Evolutionary conservation across 1,284 basidiomycete genomes (phyloP).

Genomic region (Ustilago xerochloae): DNA sequence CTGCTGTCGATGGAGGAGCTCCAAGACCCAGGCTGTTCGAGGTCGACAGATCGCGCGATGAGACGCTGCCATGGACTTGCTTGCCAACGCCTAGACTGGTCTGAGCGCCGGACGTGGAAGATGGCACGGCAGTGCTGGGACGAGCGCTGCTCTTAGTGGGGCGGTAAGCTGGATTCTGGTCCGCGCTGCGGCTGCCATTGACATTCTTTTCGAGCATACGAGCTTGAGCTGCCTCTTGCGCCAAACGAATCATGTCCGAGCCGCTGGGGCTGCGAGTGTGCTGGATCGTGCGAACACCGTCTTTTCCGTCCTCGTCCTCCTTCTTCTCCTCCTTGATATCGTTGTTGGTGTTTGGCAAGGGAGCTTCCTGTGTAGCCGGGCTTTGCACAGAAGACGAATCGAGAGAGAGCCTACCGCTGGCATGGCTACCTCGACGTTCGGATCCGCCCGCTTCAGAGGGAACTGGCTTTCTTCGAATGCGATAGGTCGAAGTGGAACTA

Average conservation of each 20-base stretch:
- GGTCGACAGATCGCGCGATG: conserved; percentile 17
- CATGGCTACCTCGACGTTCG: conserved; percentile 16
- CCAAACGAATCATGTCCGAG: conserved; percentile 23
- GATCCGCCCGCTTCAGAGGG: conserved; percentile 27
- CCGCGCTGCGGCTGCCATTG: too few species aligned
- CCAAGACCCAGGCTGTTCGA: background rate
- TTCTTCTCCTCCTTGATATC: background rate
- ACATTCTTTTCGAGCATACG: conserved; percentile 5
- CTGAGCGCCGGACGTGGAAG: background rate
- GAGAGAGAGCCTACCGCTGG: conserved; percentile 1
- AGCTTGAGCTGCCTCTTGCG: conserved; percentile 33
- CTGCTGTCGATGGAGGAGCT: background rate
- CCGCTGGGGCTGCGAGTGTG: conserved; percentile 28
- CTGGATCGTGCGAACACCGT: conserved; percentile 1
- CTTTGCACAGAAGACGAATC: conserved; percentile 16
- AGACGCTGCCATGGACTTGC: conserved; percentile 13
- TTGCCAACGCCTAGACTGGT: conserved; percentile 2
- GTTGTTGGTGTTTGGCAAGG: conserved; percentile 14
- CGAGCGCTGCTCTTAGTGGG: conserved; percentile 5
- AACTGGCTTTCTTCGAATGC: conserved; percentile 44
- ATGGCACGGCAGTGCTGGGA: conserved; percentile 16
- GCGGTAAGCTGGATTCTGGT: too few species aligned
- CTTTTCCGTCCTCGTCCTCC: background rate
- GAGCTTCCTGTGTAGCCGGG: conserved; percentile 2
- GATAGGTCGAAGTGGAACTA: conserved; percentile 45